A percentile compares a stretch with the other conserved stretches of the same genome.
These are phyloP conservation scores for Zoysia matrella DNA, from an alignment of 202 grass and related monocot species.

Conservation along the genomic window DNA sequence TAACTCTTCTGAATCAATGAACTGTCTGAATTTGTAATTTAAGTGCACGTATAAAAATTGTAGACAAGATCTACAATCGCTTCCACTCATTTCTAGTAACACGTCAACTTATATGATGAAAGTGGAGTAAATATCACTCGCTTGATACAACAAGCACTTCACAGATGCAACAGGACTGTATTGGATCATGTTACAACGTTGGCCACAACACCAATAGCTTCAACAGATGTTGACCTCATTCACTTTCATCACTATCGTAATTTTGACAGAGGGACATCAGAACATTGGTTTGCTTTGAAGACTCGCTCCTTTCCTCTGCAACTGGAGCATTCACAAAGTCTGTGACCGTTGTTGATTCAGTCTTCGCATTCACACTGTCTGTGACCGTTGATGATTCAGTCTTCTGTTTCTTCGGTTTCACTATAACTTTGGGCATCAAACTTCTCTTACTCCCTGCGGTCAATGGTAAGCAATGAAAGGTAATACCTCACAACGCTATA, in stretches of 20 bases:
- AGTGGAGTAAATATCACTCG: neutral
- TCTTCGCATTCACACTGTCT: slow-evolving; percentile 18
- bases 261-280: slow-evolving; percentile 57
- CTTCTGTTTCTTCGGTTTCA: slow-evolving; percentile 60
- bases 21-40: too few relatives aligned
- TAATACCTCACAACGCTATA: neutral
- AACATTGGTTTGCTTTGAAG: slow-evolving; percentile 42
- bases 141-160: neutral
- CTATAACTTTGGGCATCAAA: slow-evolving; percentile 63
- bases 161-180: neutral
- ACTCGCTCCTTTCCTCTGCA: slow-evolving; percentile 15
- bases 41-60: too few relatives aligned
- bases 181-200: neutral
- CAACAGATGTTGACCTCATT: slow-evolving; percentile 14
- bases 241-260: slow-evolving; percentile 59
- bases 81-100: too few relatives aligned
- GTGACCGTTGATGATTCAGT: neutral
- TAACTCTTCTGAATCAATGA: too few relatives aligned
- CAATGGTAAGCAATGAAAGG: slow-evolving; percentile 15
- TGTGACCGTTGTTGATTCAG: too few relatives aligned
- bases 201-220: neutral
- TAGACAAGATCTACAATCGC: too few relatives aligned
- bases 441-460: slow-evolving; percentile 40
- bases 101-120: too few relatives aligned
- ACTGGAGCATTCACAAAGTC: too few relatives aligned